Evolutionary conservation across 805 yeast genomes (phyloP).

Genomic region (Yamadazyma kitorensis): DNA sequence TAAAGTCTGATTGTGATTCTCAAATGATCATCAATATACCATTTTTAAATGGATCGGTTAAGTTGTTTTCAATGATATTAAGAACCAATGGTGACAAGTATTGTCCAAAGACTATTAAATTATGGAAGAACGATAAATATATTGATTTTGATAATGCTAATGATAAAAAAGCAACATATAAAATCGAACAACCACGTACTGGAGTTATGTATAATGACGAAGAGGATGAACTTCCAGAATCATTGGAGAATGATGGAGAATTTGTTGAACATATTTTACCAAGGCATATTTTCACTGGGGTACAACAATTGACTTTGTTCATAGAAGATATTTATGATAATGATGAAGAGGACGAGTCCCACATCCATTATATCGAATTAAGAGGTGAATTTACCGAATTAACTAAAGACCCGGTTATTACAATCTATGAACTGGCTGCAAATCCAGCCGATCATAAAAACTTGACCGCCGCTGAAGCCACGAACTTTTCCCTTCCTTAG

Average conservation of each 20-base stretch:
- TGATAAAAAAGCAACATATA: conserved; percentile 47
- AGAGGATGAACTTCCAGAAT: conserved; percentile 35
- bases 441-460: conserved; percentile 82
- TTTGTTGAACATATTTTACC: conserved; percentile 84
- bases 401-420: conserved; percentile 64
- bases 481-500: conserved; percentile 4
- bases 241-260: conserved; percentile 34
- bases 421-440: conserved; percentile 87
- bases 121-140: conserved; percentile 67
- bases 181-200: conserved; percentile 61
- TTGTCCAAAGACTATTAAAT: conserved; percentile 67
- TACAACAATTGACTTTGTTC: conserved; percentile 64
- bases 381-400: conserved; percentile 68
- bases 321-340: conserved; percentile 57
- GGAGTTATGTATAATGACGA: conserved; percentile 46
- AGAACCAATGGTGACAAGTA: conserved; percentile 60
- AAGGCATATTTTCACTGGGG: conserved; percentile 68
- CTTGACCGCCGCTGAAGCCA: conserved; percentile 16
- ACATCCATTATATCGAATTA: conserved; percentile 68
- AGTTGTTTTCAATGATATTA: conserved; percentile 68
- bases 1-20: conserved; percentile 75
- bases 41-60: conserved; percentile 66
- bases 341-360: conserved; percentile 51
- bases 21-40: conserved; percentile 79
- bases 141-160: conserved; percentile 71